A percentile compares a stretch with the other conserved stretches of the same genome.
Conservation (phyloP, 2,329 filamentous ascomycete genomes). For the Cordyceps cicadae region DNA sequence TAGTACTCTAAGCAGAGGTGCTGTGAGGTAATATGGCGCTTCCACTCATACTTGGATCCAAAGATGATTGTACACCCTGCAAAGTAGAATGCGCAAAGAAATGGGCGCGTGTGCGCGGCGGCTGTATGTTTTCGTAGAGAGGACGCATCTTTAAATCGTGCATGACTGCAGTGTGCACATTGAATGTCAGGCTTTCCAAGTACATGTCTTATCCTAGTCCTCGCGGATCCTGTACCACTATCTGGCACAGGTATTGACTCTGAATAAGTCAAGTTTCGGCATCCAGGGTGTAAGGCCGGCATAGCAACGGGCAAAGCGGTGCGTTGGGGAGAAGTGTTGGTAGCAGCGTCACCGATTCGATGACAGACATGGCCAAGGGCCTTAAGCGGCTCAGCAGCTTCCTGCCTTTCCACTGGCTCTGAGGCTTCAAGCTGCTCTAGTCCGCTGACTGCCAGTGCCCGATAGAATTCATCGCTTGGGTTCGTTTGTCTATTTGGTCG, state of each 20-base stretch:
- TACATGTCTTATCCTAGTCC: conserved; percentile 37
- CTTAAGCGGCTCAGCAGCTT: too few relatives aligned
- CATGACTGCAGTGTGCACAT: conserved; percentile 53
- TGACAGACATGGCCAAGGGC: too few relatives aligned
- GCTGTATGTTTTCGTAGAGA: conserved; percentile 59
- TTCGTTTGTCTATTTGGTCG: conserved; percentile 20
- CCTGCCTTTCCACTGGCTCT: too few relatives aligned
- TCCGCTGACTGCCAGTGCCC: too few relatives aligned
- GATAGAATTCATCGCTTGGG: neutral
- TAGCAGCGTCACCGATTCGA: conserved; percentile 27
- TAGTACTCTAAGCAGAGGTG: conserved; percentile 67
- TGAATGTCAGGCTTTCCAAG: conserved; percentile 52
- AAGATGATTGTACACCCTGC: conserved; percentile 81
- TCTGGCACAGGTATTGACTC: neutral
- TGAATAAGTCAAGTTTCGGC: neutral
- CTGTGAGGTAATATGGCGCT: conserved; percentile 87
- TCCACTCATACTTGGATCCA: conserved; percentile 95
- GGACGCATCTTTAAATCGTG: conserved; percentile 58
- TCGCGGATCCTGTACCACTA: conserved; percentile 26
- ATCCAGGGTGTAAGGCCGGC: neutral
- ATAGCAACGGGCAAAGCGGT: conserved; percentile 5
- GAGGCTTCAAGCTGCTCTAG: too few relatives aligned
- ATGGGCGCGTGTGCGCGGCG: conserved; percentile 61
- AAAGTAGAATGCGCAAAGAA: conserved; percentile 76
- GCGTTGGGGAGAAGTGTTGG: neutral